Evolutionary conservation across 495 filamentous ascomycete species (phyloP).

Genomic region (Penicillium macrosclerotiorum): DNA sequence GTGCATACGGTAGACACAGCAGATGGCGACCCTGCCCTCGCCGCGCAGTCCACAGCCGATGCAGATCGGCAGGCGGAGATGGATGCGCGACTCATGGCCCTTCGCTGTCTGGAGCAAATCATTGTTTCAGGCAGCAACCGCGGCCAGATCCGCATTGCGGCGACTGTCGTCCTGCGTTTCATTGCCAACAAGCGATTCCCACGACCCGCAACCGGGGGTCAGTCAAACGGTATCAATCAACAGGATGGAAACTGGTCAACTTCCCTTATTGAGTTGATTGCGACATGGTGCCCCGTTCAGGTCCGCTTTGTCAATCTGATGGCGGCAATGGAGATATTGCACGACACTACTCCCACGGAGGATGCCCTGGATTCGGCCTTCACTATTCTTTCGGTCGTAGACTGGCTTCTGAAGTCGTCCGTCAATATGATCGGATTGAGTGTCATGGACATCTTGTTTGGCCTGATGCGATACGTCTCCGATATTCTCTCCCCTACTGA

Average conservation of each 20-base stretch:
- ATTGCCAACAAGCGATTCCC: slow-evolving; percentile 56
- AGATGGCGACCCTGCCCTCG: slow-evolving; percentile 66
- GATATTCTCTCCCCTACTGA: slow-evolving; percentile 63
- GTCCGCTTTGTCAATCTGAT: slow-evolving; percentile 85
- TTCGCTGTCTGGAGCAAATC: slow-evolving; percentile 77
- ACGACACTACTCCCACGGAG: slow-evolving; percentile 61
- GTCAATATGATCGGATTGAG: slow-evolving; percentile 92
- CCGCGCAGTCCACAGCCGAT: slow-evolving; percentile 73
- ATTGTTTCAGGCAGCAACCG: slow-evolving; percentile 71
- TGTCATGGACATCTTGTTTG: slow-evolving; percentile 85
- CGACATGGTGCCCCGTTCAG: slow-evolving; percentile 85
- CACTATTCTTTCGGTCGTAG: slow-evolving; percentile 69
- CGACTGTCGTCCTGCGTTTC: slow-evolving; percentile 66
- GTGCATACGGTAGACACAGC: slow-evolving; percentile 66
- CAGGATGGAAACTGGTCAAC: slow-evolving; percentile 67
- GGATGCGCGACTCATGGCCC: slow-evolving; percentile 76
- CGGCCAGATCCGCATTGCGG: slow-evolving; percentile 72
- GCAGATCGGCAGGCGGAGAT: slow-evolving; percentile 84
- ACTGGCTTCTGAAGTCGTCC: slow-evolving; percentile 76
- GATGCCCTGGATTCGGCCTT: slow-evolving; percentile 66
- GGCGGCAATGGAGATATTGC: slow-evolving; percentile 70
- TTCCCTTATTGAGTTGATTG: slow-evolving; percentile 70
- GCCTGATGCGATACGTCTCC: slow-evolving; percentile 76
- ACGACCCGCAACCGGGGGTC: slow-evolving; percentile 20
- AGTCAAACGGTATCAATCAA: slow-evolving; percentile 24